Percentiles rank a stretch among this genome's conserved stretches.
phyloP scores from a whole-genome alignment of 257 asterid genomes.

The Solanum boliviense region DNA sequence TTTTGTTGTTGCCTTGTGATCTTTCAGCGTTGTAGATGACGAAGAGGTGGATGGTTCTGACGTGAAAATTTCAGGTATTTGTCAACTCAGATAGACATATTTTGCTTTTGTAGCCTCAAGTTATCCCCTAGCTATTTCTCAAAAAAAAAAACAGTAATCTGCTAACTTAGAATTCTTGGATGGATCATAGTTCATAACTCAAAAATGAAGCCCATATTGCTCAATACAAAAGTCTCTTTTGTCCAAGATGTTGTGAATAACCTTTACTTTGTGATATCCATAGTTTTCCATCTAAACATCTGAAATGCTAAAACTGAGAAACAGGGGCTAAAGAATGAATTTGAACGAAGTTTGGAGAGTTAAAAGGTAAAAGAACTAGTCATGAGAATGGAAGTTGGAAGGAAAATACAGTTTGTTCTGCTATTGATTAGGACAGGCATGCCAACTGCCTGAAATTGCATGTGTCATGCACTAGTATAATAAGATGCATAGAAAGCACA shows the following conservation, averaged over 20 bases:
- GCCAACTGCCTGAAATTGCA: background rate
- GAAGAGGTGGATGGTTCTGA: slow-evolving; percentile 28
- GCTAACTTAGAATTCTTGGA: background rate
- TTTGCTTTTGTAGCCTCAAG: background rate
- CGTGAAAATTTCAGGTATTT: slow-evolving; percentile 44
- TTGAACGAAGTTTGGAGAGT: background rate
- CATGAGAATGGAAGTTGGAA: background rate
- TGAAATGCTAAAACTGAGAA: background rate
- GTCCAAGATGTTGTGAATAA: background rate
- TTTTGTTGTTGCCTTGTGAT: slow-evolving; percentile 16
- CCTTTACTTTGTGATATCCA: background rate
- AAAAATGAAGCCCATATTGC: background rate
- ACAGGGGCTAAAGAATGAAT: background rate
- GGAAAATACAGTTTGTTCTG: background rate
- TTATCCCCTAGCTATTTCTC: background rate
- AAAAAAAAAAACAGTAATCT: background rate
- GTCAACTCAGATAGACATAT: background rate
- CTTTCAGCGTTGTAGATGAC: slow-evolving; percentile 74
- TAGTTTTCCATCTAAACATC: background rate
- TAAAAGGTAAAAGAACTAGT: background rate
- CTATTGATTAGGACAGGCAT: background rate
- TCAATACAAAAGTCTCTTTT: background rate
- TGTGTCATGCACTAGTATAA: background rate
- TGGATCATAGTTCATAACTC: background rate
- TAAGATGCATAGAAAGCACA: background rate